Evolutionary conservation across 75 land plant species (phyloP).

Genomic region (Picea glauca): DNA sequence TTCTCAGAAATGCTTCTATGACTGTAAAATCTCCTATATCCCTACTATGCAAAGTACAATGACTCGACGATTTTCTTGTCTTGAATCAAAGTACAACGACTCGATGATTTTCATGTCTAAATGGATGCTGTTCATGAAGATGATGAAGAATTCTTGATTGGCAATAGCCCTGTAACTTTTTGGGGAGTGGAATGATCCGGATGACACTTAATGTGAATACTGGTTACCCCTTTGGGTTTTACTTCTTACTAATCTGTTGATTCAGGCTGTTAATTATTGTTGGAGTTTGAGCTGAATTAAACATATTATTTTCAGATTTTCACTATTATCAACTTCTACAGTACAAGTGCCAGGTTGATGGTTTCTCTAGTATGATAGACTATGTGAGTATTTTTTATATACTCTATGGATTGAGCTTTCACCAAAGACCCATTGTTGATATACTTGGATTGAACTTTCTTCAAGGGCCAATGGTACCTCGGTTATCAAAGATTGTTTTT

Average conservation of each 20-base stretch:
- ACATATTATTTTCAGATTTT: background rate
- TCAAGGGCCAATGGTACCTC: background rate
- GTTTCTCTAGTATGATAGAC: background rate
- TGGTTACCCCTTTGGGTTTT: conserved; percentile 5
- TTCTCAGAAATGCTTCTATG: too few relatives aligned
- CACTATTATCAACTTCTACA: background rate
- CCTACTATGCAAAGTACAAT: background rate
- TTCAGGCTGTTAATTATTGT: background rate
- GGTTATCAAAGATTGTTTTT: background rate
- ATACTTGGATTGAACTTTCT: background rate
- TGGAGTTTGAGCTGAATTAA: background rate
- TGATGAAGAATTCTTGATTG: background rate
- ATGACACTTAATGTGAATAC: background rate
- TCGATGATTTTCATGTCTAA: background rate
- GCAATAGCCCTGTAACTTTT: background rate
- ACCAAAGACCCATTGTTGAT: too few relatives aligned
- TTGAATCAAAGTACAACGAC: too few relatives aligned
- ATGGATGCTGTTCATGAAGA: conserved; percentile 2
- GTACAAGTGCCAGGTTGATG: background rate
- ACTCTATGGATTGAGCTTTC: background rate
- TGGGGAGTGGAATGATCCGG: background rate
- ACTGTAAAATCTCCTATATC: too few relatives aligned
- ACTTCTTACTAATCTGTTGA: background rate
- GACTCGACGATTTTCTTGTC: background rate
- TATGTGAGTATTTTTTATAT: background rate